Conservation (phyloP, 352 stramenopile species). For the Lagenidium giganteum region DNA sequence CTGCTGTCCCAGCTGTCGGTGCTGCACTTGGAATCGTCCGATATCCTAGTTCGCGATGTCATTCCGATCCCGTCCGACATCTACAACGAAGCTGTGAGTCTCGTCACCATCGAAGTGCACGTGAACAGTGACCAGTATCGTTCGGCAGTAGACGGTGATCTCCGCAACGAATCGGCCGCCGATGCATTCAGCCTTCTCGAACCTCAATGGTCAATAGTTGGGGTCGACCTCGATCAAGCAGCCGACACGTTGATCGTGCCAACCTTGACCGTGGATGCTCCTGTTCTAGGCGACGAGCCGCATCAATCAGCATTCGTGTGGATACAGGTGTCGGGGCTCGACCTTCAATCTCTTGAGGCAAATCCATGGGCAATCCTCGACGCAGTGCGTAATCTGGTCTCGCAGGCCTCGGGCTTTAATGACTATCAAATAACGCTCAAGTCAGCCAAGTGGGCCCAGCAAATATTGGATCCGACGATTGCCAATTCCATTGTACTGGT, state of each 20-base stretch:
- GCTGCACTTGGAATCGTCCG: conserved; percentile 15
- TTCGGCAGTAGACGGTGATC: conserved; percentile 6
- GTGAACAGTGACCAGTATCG: conserved; percentile 7
- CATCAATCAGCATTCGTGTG: no score
- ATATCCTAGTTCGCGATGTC: conserved; percentile 20
- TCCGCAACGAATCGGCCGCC: conserved; percentile 18
- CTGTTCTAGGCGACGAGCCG: not conserved
- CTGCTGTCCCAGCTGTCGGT: conserved; percentile 4
- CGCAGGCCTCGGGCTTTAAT: no score
- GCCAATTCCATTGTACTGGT: no score
- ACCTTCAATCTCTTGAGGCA: no score
- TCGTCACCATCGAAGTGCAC: conserved; percentile 22
- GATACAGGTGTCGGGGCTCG: no score
- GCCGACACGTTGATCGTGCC: not conserved
- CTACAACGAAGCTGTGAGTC: conserved; percentile 2
- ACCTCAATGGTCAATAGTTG: conserved; percentile 18
- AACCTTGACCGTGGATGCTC: not conserved
- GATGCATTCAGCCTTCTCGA: conserved; percentile 8
- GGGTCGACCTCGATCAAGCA: conserved; percentile 14
- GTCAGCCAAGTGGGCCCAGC: no score
- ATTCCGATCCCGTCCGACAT: not conserved
- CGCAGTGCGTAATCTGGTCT: no score
- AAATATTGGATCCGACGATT: no score
- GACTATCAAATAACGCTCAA: no score
- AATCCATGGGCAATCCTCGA: no score